These are phyloP conservation scores for Mesembryanthemum crystallinum DNA, from an alignment of 148 eudicot species.

Conservation along the genomic window DNA sequence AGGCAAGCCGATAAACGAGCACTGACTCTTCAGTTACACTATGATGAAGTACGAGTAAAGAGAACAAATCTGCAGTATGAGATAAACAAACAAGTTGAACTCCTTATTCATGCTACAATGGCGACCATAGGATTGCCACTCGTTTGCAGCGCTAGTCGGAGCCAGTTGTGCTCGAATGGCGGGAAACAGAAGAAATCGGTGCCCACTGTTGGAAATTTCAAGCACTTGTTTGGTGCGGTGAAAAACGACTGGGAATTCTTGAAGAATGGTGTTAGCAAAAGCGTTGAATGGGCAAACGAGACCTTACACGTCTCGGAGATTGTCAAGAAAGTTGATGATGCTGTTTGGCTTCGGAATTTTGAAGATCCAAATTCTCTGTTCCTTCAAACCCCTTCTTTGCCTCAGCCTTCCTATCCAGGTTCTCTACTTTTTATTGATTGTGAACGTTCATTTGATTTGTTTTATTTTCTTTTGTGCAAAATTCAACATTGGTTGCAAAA, in stretches of 20 bases:
- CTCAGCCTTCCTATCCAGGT: constrained; percentile 87
- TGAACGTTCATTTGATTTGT: too few species aligned
- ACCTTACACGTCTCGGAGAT: constrained; percentile 45
- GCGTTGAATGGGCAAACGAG: constrained; percentile 54
- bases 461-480: too few species aligned
- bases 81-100: too few species aligned
- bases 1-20: too few species aligned
- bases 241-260: constrained; percentile 59
- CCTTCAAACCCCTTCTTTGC: constrained; percentile 47
- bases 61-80: too few species aligned
- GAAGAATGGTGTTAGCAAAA: constrained; percentile 36
- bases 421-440: not conserved
- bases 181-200: constrained; percentile 6
- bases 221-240: constrained; percentile 50
- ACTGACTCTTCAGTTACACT: too few species aligned
- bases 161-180: not conserved
- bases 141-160: not conserved
- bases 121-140: too few species aligned
- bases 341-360: constrained; percentile 66
- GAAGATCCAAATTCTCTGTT: constrained; percentile 46
- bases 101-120: too few species aligned
- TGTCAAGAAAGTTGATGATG: constrained; percentile 47
- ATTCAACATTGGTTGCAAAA: too few species aligned
- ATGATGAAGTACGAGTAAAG: too few species aligned
- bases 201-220: constrained; percentile 33